Evolutionary conservation across 495 filamentous ascomycete species (phyloP).

Genomic region (Neurospora africana): DNA sequence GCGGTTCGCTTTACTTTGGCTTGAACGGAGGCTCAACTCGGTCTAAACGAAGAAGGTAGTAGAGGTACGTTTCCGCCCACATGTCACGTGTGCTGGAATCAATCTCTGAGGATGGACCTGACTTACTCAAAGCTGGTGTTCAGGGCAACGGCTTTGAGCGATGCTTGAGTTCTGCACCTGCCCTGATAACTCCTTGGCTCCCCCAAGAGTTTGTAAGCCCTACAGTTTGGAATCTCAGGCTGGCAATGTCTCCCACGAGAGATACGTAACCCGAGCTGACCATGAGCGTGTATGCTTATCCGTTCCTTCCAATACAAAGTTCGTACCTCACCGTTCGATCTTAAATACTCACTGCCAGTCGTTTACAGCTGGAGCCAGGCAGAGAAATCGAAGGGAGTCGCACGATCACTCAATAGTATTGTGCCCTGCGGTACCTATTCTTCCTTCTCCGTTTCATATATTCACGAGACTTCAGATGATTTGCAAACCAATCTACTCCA

Average conservation of each 20-base stretch:
- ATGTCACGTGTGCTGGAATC: background rate
- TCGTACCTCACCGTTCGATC: background rate
- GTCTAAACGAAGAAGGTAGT: background rate
- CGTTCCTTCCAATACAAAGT: background rate
- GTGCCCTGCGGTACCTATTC: background rate
- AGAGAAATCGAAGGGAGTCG: background rate
- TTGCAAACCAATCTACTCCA: background rate
- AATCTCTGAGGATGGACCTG: background rate
- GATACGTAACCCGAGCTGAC: background rate
- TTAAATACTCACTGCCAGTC: background rate
- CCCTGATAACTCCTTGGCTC: background rate
- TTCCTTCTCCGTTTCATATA: background rate
- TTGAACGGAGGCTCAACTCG: background rate
- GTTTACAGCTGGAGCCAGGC: background rate
- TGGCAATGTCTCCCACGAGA: background rate
- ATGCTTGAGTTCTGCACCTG: no score
- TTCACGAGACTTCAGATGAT: background rate
- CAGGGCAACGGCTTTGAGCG: no score
- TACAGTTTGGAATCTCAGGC: background rate
- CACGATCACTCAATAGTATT: background rate
- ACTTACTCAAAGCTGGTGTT: background rate
- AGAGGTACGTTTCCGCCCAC: no score
- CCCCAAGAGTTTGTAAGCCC: background rate
- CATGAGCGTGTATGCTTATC: background rate
- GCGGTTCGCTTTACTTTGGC: no score